A percentile compares a stretch with the other conserved stretches of the same genome.
Evolutionary conservation across 208 protist genomes (phyloP).

Genomic region (Kentomonas sorsogonicus): DNA sequence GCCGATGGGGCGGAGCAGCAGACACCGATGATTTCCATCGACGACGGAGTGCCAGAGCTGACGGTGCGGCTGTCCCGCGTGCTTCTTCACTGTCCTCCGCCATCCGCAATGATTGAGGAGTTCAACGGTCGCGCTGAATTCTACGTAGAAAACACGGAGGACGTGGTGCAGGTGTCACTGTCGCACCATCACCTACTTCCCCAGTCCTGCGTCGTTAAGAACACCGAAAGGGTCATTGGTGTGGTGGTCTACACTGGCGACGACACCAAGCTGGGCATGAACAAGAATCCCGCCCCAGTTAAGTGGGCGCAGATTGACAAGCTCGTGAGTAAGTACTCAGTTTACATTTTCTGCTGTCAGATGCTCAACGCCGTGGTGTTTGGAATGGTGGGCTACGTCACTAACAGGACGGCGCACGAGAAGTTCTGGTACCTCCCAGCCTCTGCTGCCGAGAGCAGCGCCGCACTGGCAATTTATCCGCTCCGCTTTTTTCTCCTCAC

Average conservation of each 20-base stretch:
- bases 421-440: conserved; percentile 66
- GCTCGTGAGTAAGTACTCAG: conserved; percentile 75
- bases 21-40: not conserved
- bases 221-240: conserved; percentile 71
- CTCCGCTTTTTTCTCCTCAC: conserved; percentile 93
- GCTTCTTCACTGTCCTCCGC: conserved; percentile 54
- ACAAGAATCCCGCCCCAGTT: conserved; percentile 75
- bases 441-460: conserved; percentile 21
- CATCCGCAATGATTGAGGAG: conserved; percentile 76
- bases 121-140: conserved; percentile 79
- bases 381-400: conserved; percentile 70
- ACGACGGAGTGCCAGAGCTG: not conserved
- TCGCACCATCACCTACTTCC: conserved; percentile 74
- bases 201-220: conserved; percentile 85
- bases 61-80: conserved; percentile 18
- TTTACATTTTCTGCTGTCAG: conserved; percentile 88
- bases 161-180: conserved; percentile 28
- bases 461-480: conserved; percentile 75
- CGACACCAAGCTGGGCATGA: conserved; percentile 93
- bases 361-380: conserved; percentile 69
- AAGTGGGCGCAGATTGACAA: conserved; percentile 94
- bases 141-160: not conserved
- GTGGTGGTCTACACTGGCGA: conserved; percentile 94
- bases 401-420: conserved; percentile 36
- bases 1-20: not conserved